Base-by-base conservation (phyloP, 2,329 filamentous ascomycete species). In the Penicillium sp. region DNA sequence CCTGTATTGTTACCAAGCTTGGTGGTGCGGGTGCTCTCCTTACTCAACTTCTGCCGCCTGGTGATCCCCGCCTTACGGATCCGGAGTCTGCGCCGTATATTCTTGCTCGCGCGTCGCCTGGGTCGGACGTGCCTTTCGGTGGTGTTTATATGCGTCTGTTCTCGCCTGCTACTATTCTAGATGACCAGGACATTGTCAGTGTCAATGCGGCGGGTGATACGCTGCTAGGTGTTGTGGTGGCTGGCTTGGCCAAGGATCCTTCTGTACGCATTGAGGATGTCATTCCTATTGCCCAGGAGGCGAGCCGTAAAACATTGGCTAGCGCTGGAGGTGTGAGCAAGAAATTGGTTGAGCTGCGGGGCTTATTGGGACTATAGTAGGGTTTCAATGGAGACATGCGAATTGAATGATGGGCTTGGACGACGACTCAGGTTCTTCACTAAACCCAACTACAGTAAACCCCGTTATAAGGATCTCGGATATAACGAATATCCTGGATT, bases 131-230 rank as follows among this genome's bases (percentile, higher is more conserved):
- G 7, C 74, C 84, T 0, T 82, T 89, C 2, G 88, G 89, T 0
- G 91, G 90, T 0, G 77, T 96, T 3, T 96, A 96, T 63, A 89
- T 96, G 83, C 71, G 82, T 6, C 65, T 84, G 72, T 87, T 88
- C 65, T 81, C 86, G 0, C 75, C 85, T 0, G 79, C 79, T 1
- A 82, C 86, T 64, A 70, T 74, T 15, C 76, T 95, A 6, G 51
- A 59, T 2, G 68, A 73, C 0, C 70, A 78, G 19, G 81, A 93
- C 24, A 76, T 95, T 1, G 82, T 91, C 1, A 95, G 88, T 41
- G 91, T 97, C 9, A 97, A 97, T 65, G 93, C 91, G 0, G 89
- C 88, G 2, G 93, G 93, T 0, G 93, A 98, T 69, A 96, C 93
- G 0, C 90, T 97, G 66, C 75, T 94, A 8, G 93, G 91, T 0